Evolutionary conservation across 345 rosid genomes (phyloP), one percentile per base, ranked within the genome.

Genomic region (Sisymbrium altissimum): DNA sequence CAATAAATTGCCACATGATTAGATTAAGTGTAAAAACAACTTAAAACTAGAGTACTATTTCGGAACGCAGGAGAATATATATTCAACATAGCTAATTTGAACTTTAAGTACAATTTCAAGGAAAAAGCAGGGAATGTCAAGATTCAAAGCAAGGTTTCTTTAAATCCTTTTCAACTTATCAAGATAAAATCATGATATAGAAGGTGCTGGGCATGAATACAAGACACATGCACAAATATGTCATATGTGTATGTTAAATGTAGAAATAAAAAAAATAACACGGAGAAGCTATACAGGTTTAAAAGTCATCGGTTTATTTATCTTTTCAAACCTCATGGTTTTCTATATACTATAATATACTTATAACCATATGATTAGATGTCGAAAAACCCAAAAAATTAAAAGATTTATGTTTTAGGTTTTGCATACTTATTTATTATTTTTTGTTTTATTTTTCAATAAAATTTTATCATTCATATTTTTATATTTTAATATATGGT

Each of bases 81-180:
- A n/a, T 14, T n/a, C 7, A 43, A 3, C 6, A 15, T 45, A 15
- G 1, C n/a, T n/a, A n/a, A n/a, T n/a, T 15, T 9, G 29, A 39
- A 38, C 44, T 19, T 33, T 32, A 25, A 7, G 11, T 21, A 14
- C n/a, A 50, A 21, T 14, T 38, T 23, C 19, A 54, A 55, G 17
- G 52, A 29, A 68, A 63, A 56, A 46, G 66, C 44, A 56, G 25
- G 43, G 65, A 70, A 70, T 57, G 56, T 70, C 25, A 33, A 70
- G 66, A 71, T 71, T 38, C 68, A 49, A 71, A 71, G 75, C 68
- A 17, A 71, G 30, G 41, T 48, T 44, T 23, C n/a, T n/a, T n/a
- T n/a, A n/a, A n/a, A n/a, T n/a, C n/a, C n/a, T n/a, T 67, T 57
- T 54, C 48, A 36, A 21, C 9, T 70, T 70, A 45, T 46, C 17